Evolutionary conservation across 176 grass and related monocot genomes (phyloP), one percentile per base, ranked within the genome.

Genomic region (Aegilops tauschii): DNA sequence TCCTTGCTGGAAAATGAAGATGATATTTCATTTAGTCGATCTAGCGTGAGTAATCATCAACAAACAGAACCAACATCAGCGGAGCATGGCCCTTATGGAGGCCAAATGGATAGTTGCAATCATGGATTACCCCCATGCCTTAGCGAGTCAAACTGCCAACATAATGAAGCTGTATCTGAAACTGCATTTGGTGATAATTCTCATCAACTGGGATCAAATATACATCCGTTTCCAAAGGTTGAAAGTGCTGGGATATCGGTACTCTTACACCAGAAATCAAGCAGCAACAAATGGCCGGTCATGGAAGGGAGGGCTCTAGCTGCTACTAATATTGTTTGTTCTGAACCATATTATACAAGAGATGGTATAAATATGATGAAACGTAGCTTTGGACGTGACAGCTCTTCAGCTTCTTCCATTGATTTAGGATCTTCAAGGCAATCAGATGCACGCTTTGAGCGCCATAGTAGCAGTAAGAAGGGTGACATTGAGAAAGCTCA

Each of bases 381-480:
- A 72, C 88, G 79, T 65, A 98, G 93, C 85, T 86, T 87, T 86
- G 93, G 88, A 64, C 40, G 84, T 18, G 85, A 92, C 71, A 90
- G 91, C 78, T 93, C 94, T 89, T 94, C 93, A 77, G 88, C 85
- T 79, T 87, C 86, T 66, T 98, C 97, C 61, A 86, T 92, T 61
- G 97, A 98, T 94, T 85, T 98, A 74, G 90, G 92, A 14, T 92
- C 94, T 80, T 93, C 87, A 76, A 92, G 84, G 79, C 93, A 90
- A 72, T 87, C 88, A 36, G 83, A 85, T 34, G 73, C 39, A 78
- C 73, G 58, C 32, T 72, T 88, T 88, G 91, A 93, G 39, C 90
- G 78, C 9, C 84, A 85, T 65, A 85, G 80, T 61, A 93, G 85
- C 20, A 58, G 70, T 65, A 95, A 82, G 82, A 95, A 77, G 85